Conservation (phyloP, 768 basidiomycete species). For the Tulasnella sp. region DNA sequence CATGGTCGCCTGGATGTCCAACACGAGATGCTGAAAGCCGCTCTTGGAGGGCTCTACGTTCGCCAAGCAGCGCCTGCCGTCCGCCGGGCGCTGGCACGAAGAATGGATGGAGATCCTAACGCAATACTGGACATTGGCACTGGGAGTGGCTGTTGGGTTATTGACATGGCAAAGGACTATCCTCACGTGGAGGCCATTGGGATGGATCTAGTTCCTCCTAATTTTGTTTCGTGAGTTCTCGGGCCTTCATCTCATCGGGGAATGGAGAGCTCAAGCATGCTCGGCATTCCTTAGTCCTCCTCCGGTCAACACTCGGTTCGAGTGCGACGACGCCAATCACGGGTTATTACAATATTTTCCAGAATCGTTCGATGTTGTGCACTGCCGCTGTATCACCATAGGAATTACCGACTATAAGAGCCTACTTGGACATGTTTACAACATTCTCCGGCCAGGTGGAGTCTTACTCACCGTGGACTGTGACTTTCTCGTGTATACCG, state of each 20-base stretch:
- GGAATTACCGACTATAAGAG: slow-evolving; percentile 11
- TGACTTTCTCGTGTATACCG: not conserved
- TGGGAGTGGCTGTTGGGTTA: slow-evolving; percentile 12
- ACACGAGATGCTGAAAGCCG: not conserved
- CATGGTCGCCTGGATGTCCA: slow-evolving; percentile 9
- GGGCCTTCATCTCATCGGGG: not conserved
- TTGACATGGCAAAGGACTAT: slow-evolving; percentile 3
- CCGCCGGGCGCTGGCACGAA: not conserved
- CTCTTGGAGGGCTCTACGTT: not conserved
- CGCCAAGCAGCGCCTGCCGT: not conserved
- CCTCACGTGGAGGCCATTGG: slow-evolving; percentile 13
- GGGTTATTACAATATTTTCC: not conserved
- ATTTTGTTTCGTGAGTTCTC: slow-evolving; percentile 9
- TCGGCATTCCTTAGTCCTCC: not conserved
- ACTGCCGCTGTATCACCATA: slow-evolving; percentile 3
- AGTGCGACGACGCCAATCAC: slow-evolving; percentile 15
- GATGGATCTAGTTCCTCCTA: slow-evolving; percentile 6
- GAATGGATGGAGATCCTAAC: not conserved
- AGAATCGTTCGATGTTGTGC: slow-evolving; percentile 18
- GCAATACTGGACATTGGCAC: slow-evolving; percentile 15
- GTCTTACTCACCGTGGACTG: slow-evolving; percentile 9
- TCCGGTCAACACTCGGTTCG: slow-evolving; percentile 9
- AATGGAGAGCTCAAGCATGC: not conserved
- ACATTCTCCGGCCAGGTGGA: slow-evolving; percentile 10
- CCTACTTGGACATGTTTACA: not conserved